These are phyloP conservation scores for Lachancea sp. DNA, from an alignment of 805 yeast genomes.

Conservation along the genomic window DNA sequence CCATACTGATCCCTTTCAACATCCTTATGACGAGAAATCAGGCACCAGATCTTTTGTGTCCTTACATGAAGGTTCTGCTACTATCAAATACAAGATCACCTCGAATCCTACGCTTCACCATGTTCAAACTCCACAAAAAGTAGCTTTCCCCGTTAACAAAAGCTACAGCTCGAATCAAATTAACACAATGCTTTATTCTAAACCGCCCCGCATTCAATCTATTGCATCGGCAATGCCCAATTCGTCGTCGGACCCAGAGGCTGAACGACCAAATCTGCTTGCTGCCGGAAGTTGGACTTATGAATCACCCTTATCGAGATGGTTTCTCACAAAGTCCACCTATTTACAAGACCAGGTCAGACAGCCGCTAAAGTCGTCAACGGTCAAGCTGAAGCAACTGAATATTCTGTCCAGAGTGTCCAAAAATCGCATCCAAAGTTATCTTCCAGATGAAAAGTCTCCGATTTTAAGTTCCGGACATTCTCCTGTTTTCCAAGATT, in stretches of 20 bases:
- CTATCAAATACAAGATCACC: slow-evolving; percentile 6
- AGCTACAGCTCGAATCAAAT: slow-evolving; percentile 11
- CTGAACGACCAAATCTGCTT: slow-evolving; percentile 5
- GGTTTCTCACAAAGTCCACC: slow-evolving; percentile 30
- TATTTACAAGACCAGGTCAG: slow-evolving; percentile 19
- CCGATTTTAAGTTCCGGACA: slow-evolving; percentile 18
- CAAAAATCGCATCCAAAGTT: slow-evolving; percentile 8
- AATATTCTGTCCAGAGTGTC: slow-evolving; percentile 21
- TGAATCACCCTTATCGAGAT: slow-evolving; percentile 31
- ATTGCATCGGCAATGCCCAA: slow-evolving; percentile 18
- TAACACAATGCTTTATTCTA: slow-evolving; percentile 20
- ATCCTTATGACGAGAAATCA: not conserved
- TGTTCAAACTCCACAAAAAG: slow-evolving; percentile 9
- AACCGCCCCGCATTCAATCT: slow-evolving; percentile 25
- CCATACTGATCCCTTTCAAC: not conserved
- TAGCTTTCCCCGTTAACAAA: slow-evolving; percentile 4
- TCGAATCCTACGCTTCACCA: not conserved
- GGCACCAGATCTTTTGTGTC: not conserved
- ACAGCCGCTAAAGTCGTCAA: slow-evolving; percentile 19
- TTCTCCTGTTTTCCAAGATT: not conserved
- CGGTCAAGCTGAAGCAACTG: slow-evolving; percentile 23
- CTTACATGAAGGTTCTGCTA: not conserved
- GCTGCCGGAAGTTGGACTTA: slow-evolving; percentile 22
- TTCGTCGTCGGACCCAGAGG: not conserved
- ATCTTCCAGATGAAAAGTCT: slow-evolving; percentile 18